These are phyloP conservation scores for Penicillium sp. DNA, from an alignment of 2,329 filamentous ascomycete species.

Conservation along the genomic window DNA sequence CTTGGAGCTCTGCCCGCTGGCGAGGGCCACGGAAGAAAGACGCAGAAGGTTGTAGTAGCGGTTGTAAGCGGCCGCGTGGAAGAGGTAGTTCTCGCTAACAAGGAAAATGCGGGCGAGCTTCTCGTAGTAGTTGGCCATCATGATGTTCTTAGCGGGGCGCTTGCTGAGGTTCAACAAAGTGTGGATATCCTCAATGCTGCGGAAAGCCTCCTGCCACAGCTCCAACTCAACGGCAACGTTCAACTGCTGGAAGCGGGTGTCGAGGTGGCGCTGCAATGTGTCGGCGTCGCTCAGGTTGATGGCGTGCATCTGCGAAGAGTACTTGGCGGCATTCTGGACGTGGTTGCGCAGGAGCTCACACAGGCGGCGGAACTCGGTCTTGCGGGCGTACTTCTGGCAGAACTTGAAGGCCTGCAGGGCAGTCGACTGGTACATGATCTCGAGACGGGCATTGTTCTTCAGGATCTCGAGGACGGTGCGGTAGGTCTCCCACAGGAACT, in stretches of 20 bases:
- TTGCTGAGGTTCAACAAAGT: slow-evolving; percentile 96
- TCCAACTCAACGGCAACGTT: slow-evolving; percentile 98
- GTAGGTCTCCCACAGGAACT: slow-evolving; percentile 99
- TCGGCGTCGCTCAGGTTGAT: slow-evolving; percentile 98
- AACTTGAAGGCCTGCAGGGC: slow-evolving; percentile 98
- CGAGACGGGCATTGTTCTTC: slow-evolving; percentile 96
- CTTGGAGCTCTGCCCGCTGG: slow-evolving; percentile 83
- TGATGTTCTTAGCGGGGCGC: slow-evolving; percentile 94
- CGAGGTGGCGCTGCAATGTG: slow-evolving; percentile 92
- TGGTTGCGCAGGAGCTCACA: slow-evolving; percentile 98
- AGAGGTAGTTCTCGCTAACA: slow-evolving; percentile 98
- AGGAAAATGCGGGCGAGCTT: slow-evolving; percentile 98
- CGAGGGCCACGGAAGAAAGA: slow-evolving; percentile 79
- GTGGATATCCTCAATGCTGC: slow-evolving; percentile 98
- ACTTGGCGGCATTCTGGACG: slow-evolving; percentile 98
- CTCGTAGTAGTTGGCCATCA: slow-evolving; percentile 99
- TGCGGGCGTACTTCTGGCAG: slow-evolving; percentile 95
- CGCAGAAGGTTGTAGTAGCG: slow-evolving; percentile 95
- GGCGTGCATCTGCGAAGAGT: slow-evolving; percentile 97
- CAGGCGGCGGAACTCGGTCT: slow-evolving; percentile 98
- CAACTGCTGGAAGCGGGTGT: slow-evolving; percentile 97
- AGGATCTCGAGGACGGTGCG: slow-evolving; percentile 97
- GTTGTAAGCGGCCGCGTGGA: slow-evolving; percentile 97
- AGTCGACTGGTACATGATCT: slow-evolving; percentile 97
- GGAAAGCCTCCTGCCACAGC: slow-evolving; percentile 99